These are phyloP conservation scores for Trichocladium uniseriatum DNA, from an alignment of 495 filamentous ascomycete species.

Conservation along the genomic window DNA sequence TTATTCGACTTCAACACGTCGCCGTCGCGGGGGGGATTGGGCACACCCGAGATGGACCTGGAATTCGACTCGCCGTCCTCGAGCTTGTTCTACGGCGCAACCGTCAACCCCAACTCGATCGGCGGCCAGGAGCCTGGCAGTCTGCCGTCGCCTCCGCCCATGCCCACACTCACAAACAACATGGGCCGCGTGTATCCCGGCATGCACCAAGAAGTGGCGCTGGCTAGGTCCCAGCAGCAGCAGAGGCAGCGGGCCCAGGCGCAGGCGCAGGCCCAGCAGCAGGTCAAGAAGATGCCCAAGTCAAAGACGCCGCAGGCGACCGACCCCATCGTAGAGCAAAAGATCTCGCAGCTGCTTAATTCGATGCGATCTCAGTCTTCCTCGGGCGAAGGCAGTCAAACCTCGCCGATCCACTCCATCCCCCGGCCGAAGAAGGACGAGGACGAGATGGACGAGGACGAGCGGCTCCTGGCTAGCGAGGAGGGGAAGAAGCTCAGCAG, in stretches of 20 bases:
- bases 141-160: slow-evolving; percentile 26
- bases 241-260: slow-evolving; percentile 35
- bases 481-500: slow-evolving; percentile 95
- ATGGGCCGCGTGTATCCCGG: slow-evolving; percentile 74
- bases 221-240: slow-evolving; percentile 64
- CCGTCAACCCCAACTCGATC: slow-evolving; percentile 62
- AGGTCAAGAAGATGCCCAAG: slow-evolving; percentile 40
- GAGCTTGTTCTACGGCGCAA: slow-evolving; percentile 48
- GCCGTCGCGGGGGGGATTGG: slow-evolving; percentile 16
- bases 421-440: slow-evolving; percentile 67
- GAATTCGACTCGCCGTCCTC: slow-evolving; percentile 51
- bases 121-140: slow-evolving; percentile 43
- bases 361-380: slow-evolving; percentile 65
- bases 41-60: slow-evolving; percentile 17
- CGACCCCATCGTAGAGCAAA: slow-evolving; percentile 71
- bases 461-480: slow-evolving; percentile 83
- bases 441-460: slow-evolving; percentile 98
- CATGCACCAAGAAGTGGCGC: slow-evolving; percentile 81
- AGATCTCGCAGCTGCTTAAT: slow-evolving; percentile 73
- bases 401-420: slow-evolving; percentile 16
- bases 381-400: slow-evolving; percentile 35
- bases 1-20: slow-evolving; percentile 52
- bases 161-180: slow-evolving; percentile 33
- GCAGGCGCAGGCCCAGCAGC: slow-evolving; percentile 52
- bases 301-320: slow-evolving; percentile 39